These are phyloP conservation scores for Blastomyces gilchristii DNA, from an alignment of 2,329 filamentous ascomycete genomes.

Conservation along the genomic window DNA sequence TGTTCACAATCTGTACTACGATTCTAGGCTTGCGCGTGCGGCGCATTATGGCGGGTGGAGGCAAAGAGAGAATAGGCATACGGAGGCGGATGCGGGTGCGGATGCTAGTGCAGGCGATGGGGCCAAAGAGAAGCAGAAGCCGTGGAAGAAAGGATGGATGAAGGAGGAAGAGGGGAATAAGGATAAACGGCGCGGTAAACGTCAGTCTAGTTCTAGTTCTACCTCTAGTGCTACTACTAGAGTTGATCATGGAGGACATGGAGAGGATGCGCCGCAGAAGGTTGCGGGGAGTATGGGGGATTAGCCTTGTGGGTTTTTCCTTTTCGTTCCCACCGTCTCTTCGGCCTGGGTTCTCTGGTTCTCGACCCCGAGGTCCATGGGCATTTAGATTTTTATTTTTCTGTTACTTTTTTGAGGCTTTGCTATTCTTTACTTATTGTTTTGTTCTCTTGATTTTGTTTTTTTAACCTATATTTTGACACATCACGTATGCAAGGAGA, in stretches of 20 bases:
- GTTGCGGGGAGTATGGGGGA: background rate
- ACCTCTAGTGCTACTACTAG: background rate
- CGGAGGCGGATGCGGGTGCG: background rate
- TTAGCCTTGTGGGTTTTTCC: background rate
- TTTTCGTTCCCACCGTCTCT: background rate
- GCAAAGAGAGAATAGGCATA: constrained; percentile 1
- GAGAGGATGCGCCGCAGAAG: background rate
- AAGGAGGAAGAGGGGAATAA: background rate
- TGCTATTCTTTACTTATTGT: background rate
- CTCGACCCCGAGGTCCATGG: background rate
- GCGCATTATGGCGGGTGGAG: constrained; percentile 25
- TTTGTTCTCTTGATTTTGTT: background rate
- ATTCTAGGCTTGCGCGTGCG: constrained; percentile 37
- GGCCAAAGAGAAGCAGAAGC: constrained; percentile 18
- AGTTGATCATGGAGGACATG: background rate
- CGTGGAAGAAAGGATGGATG: constrained; percentile 15
- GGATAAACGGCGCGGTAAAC: background rate
- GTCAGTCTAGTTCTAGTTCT: background rate
- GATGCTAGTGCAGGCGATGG: background rate
- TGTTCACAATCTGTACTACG: constrained; percentile 38
- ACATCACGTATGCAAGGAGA: background rate
- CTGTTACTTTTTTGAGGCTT: background rate
- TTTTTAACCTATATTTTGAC: background rate
- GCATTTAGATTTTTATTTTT: background rate
- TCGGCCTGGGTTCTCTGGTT: too few species aligned